A percentile compares a stretch with the other conserved stretches of the same genome.
Conservation (phyloP, 805 yeast genomes). For the Starmerella powellii region DNA sequence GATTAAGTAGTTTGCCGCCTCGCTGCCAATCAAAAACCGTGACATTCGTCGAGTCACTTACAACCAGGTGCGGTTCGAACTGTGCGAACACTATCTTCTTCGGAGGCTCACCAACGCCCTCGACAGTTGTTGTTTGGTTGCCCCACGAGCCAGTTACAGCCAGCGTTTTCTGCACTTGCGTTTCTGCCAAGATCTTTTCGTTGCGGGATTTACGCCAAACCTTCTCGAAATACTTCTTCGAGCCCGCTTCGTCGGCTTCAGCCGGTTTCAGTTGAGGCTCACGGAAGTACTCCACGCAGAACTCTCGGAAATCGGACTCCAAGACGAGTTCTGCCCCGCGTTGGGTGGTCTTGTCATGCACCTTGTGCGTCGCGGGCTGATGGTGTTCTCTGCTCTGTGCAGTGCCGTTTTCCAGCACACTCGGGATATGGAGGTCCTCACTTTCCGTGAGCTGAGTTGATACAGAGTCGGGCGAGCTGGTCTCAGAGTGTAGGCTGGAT, state of each 20-base stretch:
- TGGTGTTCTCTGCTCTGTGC: background rate
- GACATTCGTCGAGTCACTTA: constrained; percentile 68
- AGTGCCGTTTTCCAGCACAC: background rate
- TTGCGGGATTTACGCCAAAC: constrained; percentile 86
- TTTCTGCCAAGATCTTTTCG: constrained; percentile 71
- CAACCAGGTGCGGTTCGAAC: constrained; percentile 71
- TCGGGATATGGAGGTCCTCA: too few species aligned
- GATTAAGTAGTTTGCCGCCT: constrained; percentile 32
- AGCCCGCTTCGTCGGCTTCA: constrained; percentile 86
- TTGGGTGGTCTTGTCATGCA: background rate
- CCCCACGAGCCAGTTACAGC: constrained; percentile 84
- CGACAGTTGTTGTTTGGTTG: constrained; percentile 52
- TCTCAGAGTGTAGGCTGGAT: background rate
- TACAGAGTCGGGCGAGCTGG: background rate
- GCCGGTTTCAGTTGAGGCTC: constrained; percentile 85
- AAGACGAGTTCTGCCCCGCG: constrained; percentile 25
- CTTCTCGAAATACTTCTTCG: constrained; percentile 66
- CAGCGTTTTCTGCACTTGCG: constrained; percentile 78
- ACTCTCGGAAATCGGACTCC: constrained; percentile 31
- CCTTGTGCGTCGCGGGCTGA: background rate
- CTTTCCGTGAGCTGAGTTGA: too few species aligned
- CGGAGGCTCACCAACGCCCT: constrained; percentile 27
- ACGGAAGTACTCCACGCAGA: constrained; percentile 74
- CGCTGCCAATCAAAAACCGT: constrained; percentile 83
- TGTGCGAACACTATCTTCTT: constrained; percentile 64